These are phyloP conservation scores for Peronospora farinosa DNA, from an alignment of 352 stramenopile species.

Conservation along the genomic window DNA sequence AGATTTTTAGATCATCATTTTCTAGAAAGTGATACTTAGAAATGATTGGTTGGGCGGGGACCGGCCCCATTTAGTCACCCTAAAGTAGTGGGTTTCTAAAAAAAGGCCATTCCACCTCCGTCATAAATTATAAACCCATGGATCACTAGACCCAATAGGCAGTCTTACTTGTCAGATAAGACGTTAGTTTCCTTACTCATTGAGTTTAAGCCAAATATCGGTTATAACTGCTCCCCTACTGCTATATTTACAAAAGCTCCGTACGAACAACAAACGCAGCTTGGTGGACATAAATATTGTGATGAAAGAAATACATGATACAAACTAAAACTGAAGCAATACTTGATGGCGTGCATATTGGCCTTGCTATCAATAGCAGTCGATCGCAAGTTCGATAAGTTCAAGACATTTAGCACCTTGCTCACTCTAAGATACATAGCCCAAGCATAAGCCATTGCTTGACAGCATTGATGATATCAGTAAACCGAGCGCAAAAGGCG, in stretches of 20 bases:
- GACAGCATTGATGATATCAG: conserved; percentile 87
- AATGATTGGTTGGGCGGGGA: conserved; percentile 30
- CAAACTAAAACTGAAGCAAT: too few species aligned
- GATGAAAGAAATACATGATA: conserved; percentile 22
- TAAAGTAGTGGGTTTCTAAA: conserved; percentile 39
- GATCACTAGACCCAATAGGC: conserved; percentile 41
- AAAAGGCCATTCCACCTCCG: conserved; percentile 69
- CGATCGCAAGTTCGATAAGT: conserved; percentile 90
- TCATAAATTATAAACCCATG: conserved; percentile 65
- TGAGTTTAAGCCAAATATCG: conserved; percentile 92
- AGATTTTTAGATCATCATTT: not conserved
- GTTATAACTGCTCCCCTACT: too few species aligned
- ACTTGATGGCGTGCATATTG: too few species aligned
- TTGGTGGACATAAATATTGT: not conserved
- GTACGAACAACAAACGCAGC: conserved; percentile 11
- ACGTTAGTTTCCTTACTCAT: conserved; percentile 90
- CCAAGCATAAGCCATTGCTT: conserved; percentile 93
- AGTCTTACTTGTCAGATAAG: conserved; percentile 83
- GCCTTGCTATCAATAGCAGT: too few species aligned
- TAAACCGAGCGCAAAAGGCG: conserved; percentile 64
- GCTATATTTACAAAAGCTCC: not conserved
- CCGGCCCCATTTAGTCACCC: conserved; percentile 37
- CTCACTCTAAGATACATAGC: conserved; percentile 86
- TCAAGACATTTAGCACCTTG: conserved; percentile 87
- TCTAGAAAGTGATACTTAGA: too few species aligned